Evolutionary conservation across 192 early-diverging fungal species (phyloP).

Genomic region (Phlyctochytrium arcticum): DNA sequence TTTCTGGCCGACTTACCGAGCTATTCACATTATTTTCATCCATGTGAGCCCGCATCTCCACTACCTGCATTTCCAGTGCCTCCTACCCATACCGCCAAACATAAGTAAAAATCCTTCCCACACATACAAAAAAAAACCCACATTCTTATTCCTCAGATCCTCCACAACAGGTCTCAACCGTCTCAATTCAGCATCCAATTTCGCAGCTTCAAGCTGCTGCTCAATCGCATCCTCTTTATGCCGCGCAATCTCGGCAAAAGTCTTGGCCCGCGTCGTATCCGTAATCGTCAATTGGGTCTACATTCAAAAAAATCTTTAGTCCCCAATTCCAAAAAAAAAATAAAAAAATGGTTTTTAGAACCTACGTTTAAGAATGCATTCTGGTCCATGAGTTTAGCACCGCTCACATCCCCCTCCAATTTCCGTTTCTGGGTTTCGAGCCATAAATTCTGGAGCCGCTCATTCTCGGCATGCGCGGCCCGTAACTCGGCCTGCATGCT

Average conservation of each 20-base stretch:
- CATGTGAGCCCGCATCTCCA: slow-evolving; percentile 30
- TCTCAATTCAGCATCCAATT: slow-evolving; percentile 36
- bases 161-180: slow-evolving; percentile 39
- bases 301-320: background rate
- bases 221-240: slow-evolving; percentile 42
- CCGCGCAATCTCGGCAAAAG: slow-evolving; percentile 26
- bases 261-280: slow-evolving; percentile 41
- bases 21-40: slow-evolving; percentile 41
- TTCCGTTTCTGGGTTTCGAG: slow-evolving; percentile 41
- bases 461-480: slow-evolving; percentile 33
- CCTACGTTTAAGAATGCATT: slow-evolving; percentile 22
- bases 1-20: slow-evolving; percentile 14
- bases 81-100: slow-evolving; percentile 18
- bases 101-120: background rate
- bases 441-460: slow-evolving; percentile 47
- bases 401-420: slow-evolving; percentile 28
- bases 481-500: slow-evolving; percentile 39
- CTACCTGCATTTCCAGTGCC: slow-evolving; percentile 38
- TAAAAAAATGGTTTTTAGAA: background rate
- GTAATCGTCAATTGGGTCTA: slow-evolving; percentile 47
- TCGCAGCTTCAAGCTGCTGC: slow-evolving; percentile 46
- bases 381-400: slow-evolving; percentile 26
- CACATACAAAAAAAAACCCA: slow-evolving; percentile 4
- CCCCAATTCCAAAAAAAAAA: background rate
- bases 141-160: slow-evolving; percentile 40